phyloP scores from a whole-genome alignment of 176 grass and related monocot species.

The Pharus latifolius region DNA sequence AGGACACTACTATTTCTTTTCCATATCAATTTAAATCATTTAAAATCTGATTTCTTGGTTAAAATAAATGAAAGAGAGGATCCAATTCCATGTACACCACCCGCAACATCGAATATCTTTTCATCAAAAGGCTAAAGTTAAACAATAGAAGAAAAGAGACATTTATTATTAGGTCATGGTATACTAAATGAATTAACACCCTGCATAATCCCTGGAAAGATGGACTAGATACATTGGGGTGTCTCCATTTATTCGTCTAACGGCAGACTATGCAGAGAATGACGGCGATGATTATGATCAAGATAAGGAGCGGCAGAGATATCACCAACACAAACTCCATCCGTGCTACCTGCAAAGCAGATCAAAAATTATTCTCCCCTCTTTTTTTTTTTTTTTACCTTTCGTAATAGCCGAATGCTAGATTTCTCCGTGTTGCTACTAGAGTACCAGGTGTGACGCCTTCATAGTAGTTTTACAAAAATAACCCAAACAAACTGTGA shows the following conservation, averaged over 20 bases:
- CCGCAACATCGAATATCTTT: background rate
- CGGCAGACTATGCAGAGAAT: slow-evolving; percentile 57
- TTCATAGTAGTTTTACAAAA: too few relatives aligned
- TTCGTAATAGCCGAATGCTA: background rate
- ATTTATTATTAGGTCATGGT: background rate
- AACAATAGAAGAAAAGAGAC: background rate
- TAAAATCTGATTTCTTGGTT: too few relatives aligned
- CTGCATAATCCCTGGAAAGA: background rate
- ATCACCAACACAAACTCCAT: slow-evolving; percentile 80
- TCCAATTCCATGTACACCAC: too few relatives aligned
- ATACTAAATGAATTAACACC: background rate
- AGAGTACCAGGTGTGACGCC: too few relatives aligned
- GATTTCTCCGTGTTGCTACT: too few relatives aligned
- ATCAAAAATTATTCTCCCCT: background rate
- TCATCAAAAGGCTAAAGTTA: background rate
- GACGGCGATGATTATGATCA: slow-evolving; percentile 36
- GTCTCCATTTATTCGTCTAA: background rate
- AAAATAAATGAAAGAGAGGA: too few relatives aligned
- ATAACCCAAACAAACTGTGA: too few relatives aligned
- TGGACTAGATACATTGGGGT: background rate
- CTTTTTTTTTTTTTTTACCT: background rate
- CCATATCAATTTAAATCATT: too few relatives aligned
- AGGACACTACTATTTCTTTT: too few relatives aligned
- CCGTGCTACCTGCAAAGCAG: slow-evolving; percentile 4
- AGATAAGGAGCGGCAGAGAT: slow-evolving; percentile 55